A percentile compares a stretch with the other conserved stretches of the same genome.
Conservation (phyloP, 1,139 yeast species). For the Martiniozyma asiatica region DNA sequence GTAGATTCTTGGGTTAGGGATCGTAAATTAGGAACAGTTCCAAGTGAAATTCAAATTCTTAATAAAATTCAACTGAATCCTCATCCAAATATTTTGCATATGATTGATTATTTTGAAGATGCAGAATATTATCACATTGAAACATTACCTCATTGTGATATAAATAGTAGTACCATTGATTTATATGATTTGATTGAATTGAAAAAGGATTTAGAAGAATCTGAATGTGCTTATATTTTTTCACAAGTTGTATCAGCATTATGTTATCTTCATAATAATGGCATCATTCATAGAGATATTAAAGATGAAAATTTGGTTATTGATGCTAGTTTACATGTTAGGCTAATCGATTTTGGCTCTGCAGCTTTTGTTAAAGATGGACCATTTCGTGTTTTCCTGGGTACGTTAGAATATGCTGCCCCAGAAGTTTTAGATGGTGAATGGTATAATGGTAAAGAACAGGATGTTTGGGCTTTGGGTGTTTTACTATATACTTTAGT, state of each 20-base stretch:
- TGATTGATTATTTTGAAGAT: conserved; percentile 88
- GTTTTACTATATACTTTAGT: conserved; percentile 76
- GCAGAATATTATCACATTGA: conserved; percentile 79
- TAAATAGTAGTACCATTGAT: conserved; percentile 48
- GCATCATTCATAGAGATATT: conserved; percentile 87
- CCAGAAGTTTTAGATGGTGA: conserved; percentile 89
- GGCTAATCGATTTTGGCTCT: conserved; percentile 89
- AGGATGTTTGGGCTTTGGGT: conserved; percentile 96
- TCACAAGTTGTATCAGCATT: conserved; percentile 71
- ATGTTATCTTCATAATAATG: conserved; percentile 69
- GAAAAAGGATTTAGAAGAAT: conserved; percentile 64
- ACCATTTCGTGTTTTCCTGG: conserved; percentile 94
- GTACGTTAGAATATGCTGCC: conserved; percentile 93
- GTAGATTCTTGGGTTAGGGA: conserved; percentile 98
- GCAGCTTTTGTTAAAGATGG: conserved; percentile 87
- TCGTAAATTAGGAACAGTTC: conserved; percentile 80
- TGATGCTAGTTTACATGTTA: conserved; percentile 63
- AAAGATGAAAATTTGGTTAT: conserved; percentile 91
- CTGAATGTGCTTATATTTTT: conserved; percentile 66
- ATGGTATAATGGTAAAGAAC: conserved; percentile 84
- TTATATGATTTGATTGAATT: conserved; percentile 84
- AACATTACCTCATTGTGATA: conserved; percentile 69
- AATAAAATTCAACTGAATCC: conserved; percentile 62
- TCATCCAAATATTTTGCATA: conserved; percentile 76
- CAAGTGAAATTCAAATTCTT: conserved; percentile 90